A percentile compares a stretch with the other conserved stretches of the same genome.
Conservation (phyloP, 2,329 filamentous ascomycete genomes). For the Talaromyces marneffei region DNA sequence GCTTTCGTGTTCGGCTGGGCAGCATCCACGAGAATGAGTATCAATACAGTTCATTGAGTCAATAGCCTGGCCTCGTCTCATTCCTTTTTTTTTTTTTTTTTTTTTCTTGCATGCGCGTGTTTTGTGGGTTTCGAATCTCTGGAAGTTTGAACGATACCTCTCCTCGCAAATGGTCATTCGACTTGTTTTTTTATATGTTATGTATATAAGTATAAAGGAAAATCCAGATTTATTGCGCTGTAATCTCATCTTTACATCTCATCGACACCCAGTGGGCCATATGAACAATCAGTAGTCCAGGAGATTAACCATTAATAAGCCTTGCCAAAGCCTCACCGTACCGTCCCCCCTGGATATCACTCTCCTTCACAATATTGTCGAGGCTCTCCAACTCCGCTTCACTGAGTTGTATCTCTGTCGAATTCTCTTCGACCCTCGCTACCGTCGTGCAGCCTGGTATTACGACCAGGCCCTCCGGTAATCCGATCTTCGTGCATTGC, state of each 20-base stretch:
- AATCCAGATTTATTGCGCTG: neutral
- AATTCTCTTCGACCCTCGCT: constrained; percentile 38
- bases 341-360: neutral
- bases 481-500: constrained; percentile 37
- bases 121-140: neutral
- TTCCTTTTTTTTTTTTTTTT: neutral
- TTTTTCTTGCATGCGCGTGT: neutral
- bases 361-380: constrained; percentile 3
- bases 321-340: neutral
- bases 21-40: neutral
- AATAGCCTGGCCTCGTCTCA: neutral
- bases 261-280: neutral
- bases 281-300: neutral
- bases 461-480: constrained; percentile 30
- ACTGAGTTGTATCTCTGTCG: constrained; percentile 35
- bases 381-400: constrained; percentile 33
- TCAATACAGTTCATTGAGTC: neutral
- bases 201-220: neutral
- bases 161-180: neutral
- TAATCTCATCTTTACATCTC: neutral
- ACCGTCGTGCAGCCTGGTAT: constrained; percentile 37
- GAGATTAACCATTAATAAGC: constrained; percentile 8
- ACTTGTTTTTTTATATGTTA: neutral
- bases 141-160: neutral
- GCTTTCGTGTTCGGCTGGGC: neutral